These are phyloP conservation scores for Boletus patriciae DNA, from an alignment of 768 basidiomycete genomes.

Conservation along the genomic window DNA sequence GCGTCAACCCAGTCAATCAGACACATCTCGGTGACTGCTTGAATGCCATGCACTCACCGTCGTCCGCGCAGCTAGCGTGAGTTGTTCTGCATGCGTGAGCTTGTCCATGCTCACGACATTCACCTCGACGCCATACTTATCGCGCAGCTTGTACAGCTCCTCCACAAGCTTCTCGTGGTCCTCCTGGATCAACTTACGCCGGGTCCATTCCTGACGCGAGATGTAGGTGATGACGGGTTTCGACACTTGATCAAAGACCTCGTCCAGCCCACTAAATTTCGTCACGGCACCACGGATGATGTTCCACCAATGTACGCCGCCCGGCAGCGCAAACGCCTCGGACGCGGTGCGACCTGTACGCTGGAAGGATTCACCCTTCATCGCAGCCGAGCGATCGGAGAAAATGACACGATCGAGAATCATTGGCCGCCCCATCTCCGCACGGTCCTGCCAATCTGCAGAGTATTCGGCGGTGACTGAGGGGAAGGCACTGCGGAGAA, in stretches of 20 bases:
- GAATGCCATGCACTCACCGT: constrained; percentile 55
- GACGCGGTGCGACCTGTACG: constrained; percentile 76
- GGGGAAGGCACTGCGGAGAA: constrained; percentile 78
- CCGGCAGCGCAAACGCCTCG: constrained; percentile 72
- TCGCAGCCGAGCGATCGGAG: constrained; percentile 83
- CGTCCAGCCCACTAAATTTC: constrained; percentile 62
- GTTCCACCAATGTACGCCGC: constrained; percentile 82
- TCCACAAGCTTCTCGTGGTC: constrained; percentile 79
- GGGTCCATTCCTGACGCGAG: constrained; percentile 84
- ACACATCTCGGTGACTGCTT: neutral
- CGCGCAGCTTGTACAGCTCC: constrained; percentile 68
- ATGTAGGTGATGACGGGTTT: constrained; percentile 90
- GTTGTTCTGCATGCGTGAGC: constrained; percentile 76
- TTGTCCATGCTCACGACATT: constrained; percentile 86
- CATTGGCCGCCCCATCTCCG: constrained; percentile 63
- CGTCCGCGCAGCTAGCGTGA: constrained; percentile 76
- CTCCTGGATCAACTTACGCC: constrained; percentile 73
- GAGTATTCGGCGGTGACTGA: constrained; percentile 76
- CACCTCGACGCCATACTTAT: constrained; percentile 78
- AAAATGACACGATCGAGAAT: constrained; percentile 87
- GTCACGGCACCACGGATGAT: constrained; percentile 72
- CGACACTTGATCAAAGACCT: constrained; percentile 44
- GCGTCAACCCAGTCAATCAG: neutral
- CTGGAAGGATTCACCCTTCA: constrained; percentile 63
- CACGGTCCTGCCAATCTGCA: constrained; percentile 82